phyloP scores from a whole-genome alignment of 306 rosid genomes.

The Dalbergia cultrata region DNA sequence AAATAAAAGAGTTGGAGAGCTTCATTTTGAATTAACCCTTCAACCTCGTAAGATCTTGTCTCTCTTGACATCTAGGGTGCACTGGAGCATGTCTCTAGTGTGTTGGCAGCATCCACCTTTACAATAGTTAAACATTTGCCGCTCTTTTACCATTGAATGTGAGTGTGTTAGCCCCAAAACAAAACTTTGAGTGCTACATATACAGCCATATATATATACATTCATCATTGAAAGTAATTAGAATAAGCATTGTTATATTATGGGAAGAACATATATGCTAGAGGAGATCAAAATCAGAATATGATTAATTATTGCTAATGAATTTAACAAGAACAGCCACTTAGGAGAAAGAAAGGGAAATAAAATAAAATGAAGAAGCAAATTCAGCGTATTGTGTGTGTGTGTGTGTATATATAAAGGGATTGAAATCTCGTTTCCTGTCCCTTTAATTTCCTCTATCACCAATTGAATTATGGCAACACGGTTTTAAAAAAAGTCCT shows the following conservation, averaged over 20 bases:
- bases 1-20: too few species aligned
- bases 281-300: not conserved
- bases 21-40: too few species aligned
- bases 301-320: not conserved
- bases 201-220: too few species aligned
- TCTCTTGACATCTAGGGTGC: conserved; percentile 46
- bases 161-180: not conserved
- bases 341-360: too few species aligned
- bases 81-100: not conserved
- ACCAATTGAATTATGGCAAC: too few species aligned
- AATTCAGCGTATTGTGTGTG: too few species aligned
- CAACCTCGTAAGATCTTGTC: too few species aligned
- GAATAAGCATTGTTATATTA: not conserved
- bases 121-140: conserved; percentile 47
- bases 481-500: too few species aligned
- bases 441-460: too few species aligned
- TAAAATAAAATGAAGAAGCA: too few species aligned
- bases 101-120: conserved; percentile 42
- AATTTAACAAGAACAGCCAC: not conserved
- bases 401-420: too few species aligned
- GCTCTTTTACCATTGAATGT: conserved; percentile 20
- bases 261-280: not conserved
- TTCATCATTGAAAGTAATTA: not conserved
- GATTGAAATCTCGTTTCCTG: too few species aligned
- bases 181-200: conserved; percentile 15